Evolutionary conservation across 2,329 filamentous ascomycete genomes (phyloP).

Genomic region (Fusarium piperis): DNA sequence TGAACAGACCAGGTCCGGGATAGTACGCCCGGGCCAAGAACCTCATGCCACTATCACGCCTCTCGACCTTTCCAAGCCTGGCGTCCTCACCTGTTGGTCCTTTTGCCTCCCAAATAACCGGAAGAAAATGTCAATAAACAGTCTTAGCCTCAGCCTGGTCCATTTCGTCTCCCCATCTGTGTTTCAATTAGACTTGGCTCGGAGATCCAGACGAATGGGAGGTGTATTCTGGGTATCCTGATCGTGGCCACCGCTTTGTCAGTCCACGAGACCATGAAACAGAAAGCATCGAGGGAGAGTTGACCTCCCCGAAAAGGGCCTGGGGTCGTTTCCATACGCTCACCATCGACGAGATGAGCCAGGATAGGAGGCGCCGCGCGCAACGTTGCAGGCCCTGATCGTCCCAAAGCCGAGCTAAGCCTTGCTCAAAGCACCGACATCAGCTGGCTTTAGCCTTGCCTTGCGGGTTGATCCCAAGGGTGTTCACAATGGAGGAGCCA

Average conservation of each 20-base stretch:
- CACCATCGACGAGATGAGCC: background rate
- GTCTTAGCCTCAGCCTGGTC: background rate
- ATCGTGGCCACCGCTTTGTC: background rate
- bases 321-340: background rate
- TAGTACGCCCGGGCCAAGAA: constrained; percentile 1
- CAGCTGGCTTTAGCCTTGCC: background rate
- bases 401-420: background rate
- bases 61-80: background rate
- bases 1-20: background rate
- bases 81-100: background rate
- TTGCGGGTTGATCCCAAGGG: background rate
- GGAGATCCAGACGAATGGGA: background rate
- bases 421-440: background rate
- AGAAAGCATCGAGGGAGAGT: background rate
- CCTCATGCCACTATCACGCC: constrained; percentile 12
- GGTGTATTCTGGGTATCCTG: background rate
- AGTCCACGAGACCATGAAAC: background rate
- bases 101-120: background rate
- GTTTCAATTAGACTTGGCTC: constrained; percentile 2
- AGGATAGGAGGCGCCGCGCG: background rate
- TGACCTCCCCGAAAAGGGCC: background rate
- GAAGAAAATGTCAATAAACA: background rate
- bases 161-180: background rate
- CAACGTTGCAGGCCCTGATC: background rate
- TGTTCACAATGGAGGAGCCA: background rate